Conservation (phyloP, 305 asterid genomes). For the Andrographis paniculata region DNA sequence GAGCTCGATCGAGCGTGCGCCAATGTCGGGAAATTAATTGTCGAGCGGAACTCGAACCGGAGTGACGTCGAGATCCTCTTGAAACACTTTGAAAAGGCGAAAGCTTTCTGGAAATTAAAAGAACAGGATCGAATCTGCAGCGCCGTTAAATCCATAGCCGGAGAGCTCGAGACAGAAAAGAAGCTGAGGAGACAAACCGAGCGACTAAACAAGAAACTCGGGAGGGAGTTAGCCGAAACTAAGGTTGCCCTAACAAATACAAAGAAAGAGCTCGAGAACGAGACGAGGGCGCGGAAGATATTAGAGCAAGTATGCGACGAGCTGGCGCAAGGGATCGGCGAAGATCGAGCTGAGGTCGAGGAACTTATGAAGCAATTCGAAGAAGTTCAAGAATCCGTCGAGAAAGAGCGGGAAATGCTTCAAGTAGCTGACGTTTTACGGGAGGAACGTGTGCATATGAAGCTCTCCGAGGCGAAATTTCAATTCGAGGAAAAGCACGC, state of each 20-base stretch:
- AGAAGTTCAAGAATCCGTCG: neutral
- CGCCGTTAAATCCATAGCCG: constrained; percentile 45
- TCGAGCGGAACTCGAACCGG: constrained; percentile 36
- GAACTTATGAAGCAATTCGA: constrained; percentile 23
- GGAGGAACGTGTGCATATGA: constrained; percentile 95
- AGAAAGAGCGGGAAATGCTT: constrained; percentile 86
- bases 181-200: constrained; percentile 78
- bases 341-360: constrained; percentile 62
- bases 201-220: constrained; percentile 77
- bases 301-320: constrained; percentile 89
- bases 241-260: constrained; percentile 39
- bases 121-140: constrained; percentile 58
- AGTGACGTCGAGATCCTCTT: constrained; percentile 42
- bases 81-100: constrained; percentile 58
- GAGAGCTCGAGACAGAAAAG: constrained; percentile 74
- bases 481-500: constrained; percentile 89
- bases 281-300: constrained; percentile 62
- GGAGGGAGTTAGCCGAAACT: constrained; percentile 61
- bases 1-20: constrained; percentile 60
- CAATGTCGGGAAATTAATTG: constrained; percentile 45
- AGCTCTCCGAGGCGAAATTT: constrained; percentile 82
- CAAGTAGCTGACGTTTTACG: constrained; percentile 74
- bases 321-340: constrained; percentile 67
- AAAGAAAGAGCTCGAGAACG: constrained; percentile 52
- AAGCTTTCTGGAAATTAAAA: constrained; percentile 46